These are phyloP conservation scores for Aspergillus luchuensis DNA, from an alignment of 2,329 filamentous ascomycete species.

Conservation along the genomic window DNA sequence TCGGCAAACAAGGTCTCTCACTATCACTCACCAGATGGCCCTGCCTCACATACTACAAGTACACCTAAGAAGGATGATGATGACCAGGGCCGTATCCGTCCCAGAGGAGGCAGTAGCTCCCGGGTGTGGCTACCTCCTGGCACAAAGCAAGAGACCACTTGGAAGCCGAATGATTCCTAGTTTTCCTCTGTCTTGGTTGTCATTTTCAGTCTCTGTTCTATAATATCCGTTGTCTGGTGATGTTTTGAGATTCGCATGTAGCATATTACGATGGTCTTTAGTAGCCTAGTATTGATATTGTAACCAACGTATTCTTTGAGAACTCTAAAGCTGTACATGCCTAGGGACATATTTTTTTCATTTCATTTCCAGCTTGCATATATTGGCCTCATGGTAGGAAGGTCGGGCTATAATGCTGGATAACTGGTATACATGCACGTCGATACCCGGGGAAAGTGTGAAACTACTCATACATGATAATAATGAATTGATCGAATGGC, in stretches of 20 bases:
- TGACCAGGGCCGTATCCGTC: conserved; percentile 46
- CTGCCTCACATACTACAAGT: conserved; percentile 20
- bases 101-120: conserved; percentile 43
- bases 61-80: conserved; percentile 48
- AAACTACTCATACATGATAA: background rate
- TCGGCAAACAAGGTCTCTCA: conserved; percentile 29
- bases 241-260: background rate
- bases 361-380: background rate
- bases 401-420: background rate
- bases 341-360: background rate
- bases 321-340: background rate
- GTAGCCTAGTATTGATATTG: background rate
- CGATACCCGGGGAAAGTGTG: background rate
- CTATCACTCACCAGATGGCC: conserved; percentile 21
- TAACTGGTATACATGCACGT: background rate
- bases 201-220: background rate
- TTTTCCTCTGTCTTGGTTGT: conserved; percentile 19
- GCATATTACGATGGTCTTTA: background rate
- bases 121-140: conserved; percentile 70
- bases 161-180: conserved; percentile 57
- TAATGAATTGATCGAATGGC: too few species aligned
- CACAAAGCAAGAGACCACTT: conserved; percentile 84
- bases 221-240: background rate
- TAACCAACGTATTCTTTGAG: background rate
- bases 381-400: background rate